Percentiles rank a stretch among this genome's conserved stretches.
These are phyloP conservation scores for Epichloe brachyelytri DNA, from an alignment of 2,329 filamentous ascomycete species.

Conservation along the genomic window DNA sequence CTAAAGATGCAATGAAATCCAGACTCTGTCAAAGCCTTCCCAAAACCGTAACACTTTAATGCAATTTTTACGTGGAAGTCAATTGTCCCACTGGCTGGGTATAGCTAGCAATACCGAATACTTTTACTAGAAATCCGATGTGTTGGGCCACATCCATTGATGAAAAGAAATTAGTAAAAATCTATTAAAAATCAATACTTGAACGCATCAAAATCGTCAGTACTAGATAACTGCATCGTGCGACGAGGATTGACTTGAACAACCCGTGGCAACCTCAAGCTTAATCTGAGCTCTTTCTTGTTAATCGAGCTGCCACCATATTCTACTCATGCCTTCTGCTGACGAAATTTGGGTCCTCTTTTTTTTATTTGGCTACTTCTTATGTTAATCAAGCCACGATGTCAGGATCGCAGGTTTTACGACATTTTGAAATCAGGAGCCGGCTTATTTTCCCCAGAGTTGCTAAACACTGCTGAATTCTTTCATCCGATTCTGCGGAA, in stretches of 20 bases:
- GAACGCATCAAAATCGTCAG: neutral
- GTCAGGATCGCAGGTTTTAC: neutral
- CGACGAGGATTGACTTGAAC: neutral
- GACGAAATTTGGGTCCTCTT: too few species aligned
- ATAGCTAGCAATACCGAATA: too few species aligned
- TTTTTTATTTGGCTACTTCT: neutral
- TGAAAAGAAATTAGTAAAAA: too few species aligned
- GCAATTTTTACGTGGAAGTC: too few species aligned
- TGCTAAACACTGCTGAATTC: slow-evolving; percentile 5
- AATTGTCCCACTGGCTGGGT: too few species aligned
- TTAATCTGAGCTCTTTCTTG: too few species aligned
- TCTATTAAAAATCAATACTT: too few species aligned
- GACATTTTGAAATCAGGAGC: neutral
- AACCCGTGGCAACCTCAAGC: neutral
- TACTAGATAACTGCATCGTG: neutral
- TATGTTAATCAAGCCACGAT: neutral
- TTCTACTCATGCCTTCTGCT: too few species aligned
- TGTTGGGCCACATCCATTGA: too few species aligned
- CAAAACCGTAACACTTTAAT: too few species aligned
- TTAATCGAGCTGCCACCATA: too few species aligned
- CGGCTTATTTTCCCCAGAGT: neutral
- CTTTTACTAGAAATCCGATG: too few species aligned
- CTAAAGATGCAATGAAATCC: neutral
- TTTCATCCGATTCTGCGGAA: slow-evolving; percentile 12
- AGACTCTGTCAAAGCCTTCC: neutral